Conservation (phyloP, 352 stramenopile species). For the Pythium sp. region DNA sequence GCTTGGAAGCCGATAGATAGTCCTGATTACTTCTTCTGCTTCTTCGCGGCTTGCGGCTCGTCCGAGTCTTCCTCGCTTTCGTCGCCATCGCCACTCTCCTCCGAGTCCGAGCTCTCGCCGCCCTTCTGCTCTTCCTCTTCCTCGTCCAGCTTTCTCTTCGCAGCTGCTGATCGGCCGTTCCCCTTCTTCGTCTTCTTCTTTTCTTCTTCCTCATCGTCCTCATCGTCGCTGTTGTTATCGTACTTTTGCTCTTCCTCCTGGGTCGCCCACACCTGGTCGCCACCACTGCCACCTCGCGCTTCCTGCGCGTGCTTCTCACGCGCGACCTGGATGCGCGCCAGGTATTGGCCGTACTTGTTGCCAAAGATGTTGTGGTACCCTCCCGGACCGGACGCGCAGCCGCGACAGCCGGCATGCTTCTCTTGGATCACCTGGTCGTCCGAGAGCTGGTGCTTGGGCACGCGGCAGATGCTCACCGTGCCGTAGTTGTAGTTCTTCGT, state of each 20-base stretch:
- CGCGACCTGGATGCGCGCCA: conserved; percentile 95
- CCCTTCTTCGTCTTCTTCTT: conserved; percentile 24
- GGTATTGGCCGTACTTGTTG: conserved; percentile 99
- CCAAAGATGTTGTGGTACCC: conserved; percentile 98
- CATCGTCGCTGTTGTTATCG: conserved; percentile 36
- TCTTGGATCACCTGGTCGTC: conserved; percentile 89
- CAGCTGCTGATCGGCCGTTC: conserved; percentile 15
- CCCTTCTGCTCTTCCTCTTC: conserved; percentile 31
- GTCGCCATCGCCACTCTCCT: conserved; percentile 10
- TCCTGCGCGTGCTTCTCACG: conserved; percentile 63
- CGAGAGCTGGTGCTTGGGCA: conserved; percentile 92
- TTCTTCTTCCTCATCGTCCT: conserved; percentile 30
- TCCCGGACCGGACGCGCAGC: conserved; percentile 93
- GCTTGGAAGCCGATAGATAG: not conserved
- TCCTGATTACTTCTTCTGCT: conserved; percentile 20
- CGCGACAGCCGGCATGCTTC: conserved; percentile 95
- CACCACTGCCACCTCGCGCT: conserved; percentile 19
- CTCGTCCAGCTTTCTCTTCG: conserved; percentile 18
- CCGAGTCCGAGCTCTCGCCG: conserved; percentile 15
- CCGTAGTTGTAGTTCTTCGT: conserved; percentile 99
- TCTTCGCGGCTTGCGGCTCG: conserved; percentile 20
- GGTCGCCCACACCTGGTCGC: conserved; percentile 47
- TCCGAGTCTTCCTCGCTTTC: conserved; percentile 13
- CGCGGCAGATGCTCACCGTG: conserved; percentile 97
- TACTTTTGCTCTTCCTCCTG: conserved; percentile 67